Evolutionary conservation across 441 rosid genomes (phyloP), one percentile per base, ranked within the genome.

Genomic region (Gossypium laxum): DNA sequence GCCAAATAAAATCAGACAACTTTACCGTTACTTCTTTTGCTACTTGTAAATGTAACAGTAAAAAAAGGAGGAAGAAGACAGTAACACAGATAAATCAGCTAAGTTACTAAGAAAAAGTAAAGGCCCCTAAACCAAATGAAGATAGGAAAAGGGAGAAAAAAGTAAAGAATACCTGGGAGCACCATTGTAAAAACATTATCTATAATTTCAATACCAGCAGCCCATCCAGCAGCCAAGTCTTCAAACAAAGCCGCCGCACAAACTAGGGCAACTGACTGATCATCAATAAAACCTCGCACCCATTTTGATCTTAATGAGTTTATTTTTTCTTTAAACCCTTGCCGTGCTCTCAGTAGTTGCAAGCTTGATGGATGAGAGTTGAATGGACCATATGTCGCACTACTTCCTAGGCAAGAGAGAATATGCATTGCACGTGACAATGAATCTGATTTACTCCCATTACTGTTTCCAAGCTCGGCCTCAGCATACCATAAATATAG

Each of bases 401-500:
- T 91, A 78, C 91, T 88, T 80, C 97, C 98, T 45, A 92, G 81
- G 85, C 89, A 90, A 71, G 87, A 83, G 56, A 92, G 81, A 73
- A 92, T 84, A 75, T 92, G 92, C 74, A 88, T 45, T 45, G 89
- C 91, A 14, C 98, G 93, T 75, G 78, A 78, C 12, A 80, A 73
- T 45, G 86, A 84, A 74, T 90, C 94, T 59, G 50, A 67, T 69
- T 61, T 71, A 60, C 78, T 67, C 22, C 65, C 77, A 76, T 65
- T 41, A 75, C 57, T 67, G 73, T 78, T 69, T 26, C 80, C 82
- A 70, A 92, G 85, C 82, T 94, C 99, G 4, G 83, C 82, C 84
- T 92, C 91, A 0, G 97, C 97, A 72, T 94, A 94, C 99, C 97
- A 94, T 72, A 90, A 72, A 80, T 85, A 86, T 76, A 92, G 79